Evolutionary conservation across 2,329 filamentous ascomycete species (phyloP).

Genomic region (Ceratocystis eucalypticola): DNA sequence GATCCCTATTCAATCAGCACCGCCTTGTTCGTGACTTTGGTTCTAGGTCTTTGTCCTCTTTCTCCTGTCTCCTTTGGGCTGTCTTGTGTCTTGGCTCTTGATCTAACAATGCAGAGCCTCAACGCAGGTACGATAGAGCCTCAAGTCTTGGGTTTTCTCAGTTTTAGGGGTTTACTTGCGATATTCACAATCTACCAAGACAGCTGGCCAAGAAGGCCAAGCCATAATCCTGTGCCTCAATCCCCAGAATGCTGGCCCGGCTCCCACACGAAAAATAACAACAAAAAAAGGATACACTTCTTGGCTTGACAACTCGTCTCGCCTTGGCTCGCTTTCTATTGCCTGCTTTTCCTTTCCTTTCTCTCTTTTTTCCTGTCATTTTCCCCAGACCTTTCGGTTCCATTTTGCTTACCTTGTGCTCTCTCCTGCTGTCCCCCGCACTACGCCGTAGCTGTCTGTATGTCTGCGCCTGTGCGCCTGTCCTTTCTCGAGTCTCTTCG

Average conservation of each 20-base stretch:
- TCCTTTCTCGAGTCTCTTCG: neutral
- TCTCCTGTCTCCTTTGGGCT: neutral
- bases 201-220: neutral
- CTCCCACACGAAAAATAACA: neutral
- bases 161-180: neutral
- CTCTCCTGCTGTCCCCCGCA: neutral
- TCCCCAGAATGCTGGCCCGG: neutral
- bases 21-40: neutral
- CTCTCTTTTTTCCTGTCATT: neutral
- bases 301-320: neutral
- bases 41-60: neutral
- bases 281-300: neutral
- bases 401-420: neutral
- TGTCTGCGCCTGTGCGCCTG: neutral
- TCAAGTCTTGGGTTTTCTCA: neutral
- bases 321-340: neutral
- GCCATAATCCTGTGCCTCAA: conserved; percentile 1
- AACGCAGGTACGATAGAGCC: neutral
- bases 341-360: neutral
- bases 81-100: neutral
- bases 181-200: neutral
- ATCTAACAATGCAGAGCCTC: neutral
- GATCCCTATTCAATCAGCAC: no score
- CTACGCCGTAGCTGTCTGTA: neutral
- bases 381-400: neutral